phyloP scores from a whole-genome alignment of 169 alveolate species.

The Plasmodium adleri region DNA sequence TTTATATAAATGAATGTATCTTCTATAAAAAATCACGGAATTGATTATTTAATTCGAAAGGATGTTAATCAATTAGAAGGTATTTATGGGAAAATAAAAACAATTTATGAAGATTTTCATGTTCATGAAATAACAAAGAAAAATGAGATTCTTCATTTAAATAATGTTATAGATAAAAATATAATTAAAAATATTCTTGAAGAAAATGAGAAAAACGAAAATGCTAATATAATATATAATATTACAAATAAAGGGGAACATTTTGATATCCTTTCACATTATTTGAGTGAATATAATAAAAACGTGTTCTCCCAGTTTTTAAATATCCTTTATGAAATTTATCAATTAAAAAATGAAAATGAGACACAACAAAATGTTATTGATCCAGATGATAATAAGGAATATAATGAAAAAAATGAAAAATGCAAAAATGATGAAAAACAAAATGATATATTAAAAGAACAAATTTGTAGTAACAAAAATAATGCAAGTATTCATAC shows the following conservation, averaged over 20 bases:
- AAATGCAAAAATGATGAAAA: not conserved
- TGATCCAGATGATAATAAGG: not conserved
- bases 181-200: constrained; percentile 29
- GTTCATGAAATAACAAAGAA: constrained; percentile 79
- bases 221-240: constrained; percentile 12
- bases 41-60: constrained; percentile 55
- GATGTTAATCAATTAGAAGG: constrained; percentile 33
- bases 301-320: constrained; percentile 30
- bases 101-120: constrained; percentile 81
- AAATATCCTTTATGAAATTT: constrained; percentile 20
- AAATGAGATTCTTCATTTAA: constrained; percentile 61
- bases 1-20: too few species aligned
- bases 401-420: not conserved
- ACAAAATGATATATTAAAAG: not conserved
- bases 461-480: too few species aligned
- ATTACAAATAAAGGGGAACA: constrained; percentile 20
- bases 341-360: constrained; percentile 12
- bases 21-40: constrained; percentile 42
- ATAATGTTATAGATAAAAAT: constrained; percentile 65
- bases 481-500: constrained; percentile 5
- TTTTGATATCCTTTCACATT: constrained; percentile 15
- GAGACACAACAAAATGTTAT: not conserved
- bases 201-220: constrained; percentile 56
- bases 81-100: constrained; percentile 77
- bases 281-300: constrained; percentile 15